Evolutionary conservation across 1,139 yeast species (phyloP).

Genomic region (Kodamaea anthophila): DNA sequence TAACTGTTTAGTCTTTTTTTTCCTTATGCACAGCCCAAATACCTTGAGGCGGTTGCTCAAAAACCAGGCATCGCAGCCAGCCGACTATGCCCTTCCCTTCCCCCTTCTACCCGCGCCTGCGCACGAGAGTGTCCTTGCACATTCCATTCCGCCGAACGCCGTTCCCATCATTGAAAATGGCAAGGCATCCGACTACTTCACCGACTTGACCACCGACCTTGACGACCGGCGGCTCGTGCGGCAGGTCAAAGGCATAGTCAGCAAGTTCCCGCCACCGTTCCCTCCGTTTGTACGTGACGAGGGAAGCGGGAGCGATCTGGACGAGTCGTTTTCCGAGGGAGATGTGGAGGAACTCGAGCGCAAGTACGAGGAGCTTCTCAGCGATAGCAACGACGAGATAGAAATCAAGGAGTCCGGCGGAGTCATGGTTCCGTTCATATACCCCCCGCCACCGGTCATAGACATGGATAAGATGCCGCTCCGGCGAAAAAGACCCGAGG

Average conservation of each 20-base stretch:
- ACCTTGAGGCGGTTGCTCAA: constrained; percentile 11
- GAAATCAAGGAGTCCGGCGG: constrained; percentile 18
- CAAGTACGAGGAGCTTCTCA: constrained; percentile 6
- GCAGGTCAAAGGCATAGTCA: constrained; percentile 24
- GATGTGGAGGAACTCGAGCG: constrained; percentile 4
- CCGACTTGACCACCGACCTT: constrained; percentile 24
- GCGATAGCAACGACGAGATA: constrained; percentile 5
- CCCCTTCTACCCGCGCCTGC: not conserved
- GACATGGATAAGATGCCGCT: constrained; percentile 19
- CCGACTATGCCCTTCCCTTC: constrained; percentile 4
- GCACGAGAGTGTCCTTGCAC: constrained; percentile 11
- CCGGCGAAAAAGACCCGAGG: constrained; percentile 9
- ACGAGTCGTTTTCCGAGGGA: constrained; percentile 2
- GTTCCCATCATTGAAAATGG: constrained; percentile 34
- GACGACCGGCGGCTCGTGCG: constrained; percentile 12
- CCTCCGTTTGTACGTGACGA: constrained; percentile 23
- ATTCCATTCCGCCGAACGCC: constrained; percentile 33
- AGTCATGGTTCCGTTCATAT: constrained; percentile 42
- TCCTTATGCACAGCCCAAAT: constrained; percentile 12
- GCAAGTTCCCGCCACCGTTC: constrained; percentile 38
- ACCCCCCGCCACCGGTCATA: constrained; percentile 40
- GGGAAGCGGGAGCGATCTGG: constrained; percentile 9
- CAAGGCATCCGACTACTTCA: constrained; percentile 27
- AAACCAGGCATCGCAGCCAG: not conserved
- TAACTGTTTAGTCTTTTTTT: no score